Evolutionary conservation across 345 rosid species (phyloP), one percentile per base, ranked within the genome.

Genomic region (Ailanthus altissimus): DNA sequence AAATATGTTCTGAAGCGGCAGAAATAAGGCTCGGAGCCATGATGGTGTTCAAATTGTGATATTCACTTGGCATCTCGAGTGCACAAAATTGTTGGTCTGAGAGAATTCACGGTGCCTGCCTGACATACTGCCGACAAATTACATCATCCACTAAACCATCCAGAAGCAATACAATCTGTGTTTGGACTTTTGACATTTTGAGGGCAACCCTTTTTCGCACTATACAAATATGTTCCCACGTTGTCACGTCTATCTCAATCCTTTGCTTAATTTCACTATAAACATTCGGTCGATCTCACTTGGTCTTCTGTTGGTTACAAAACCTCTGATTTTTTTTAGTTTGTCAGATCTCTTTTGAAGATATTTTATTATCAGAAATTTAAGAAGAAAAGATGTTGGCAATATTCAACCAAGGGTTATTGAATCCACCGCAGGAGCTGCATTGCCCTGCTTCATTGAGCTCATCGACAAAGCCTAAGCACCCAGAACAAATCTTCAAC

Each of bases 381-480:
- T 32, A 51, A 49, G 36, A 72, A 45, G 26, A 8, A 58, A 84
- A 79, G 72, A 92, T 92, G 97, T 81, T 92, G 87, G 90, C 89
- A 2, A 82, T 92, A 72, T 89, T 92, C 89, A 89, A 82, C 74
- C 84, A 89, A 76, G 87, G 75, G 0, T 45, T 90, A 25, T 88
- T 88, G 73, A 81, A 85, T 70, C 88, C 94, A 20, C 97, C 97
- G 0, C 69, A 82, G 74, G 97, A 92, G 89, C 88, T 92, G 45
- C 81, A 84, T 51, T 83, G 97, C 71, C 91, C 92, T 6, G 86
- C 84, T 72, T 81, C 87, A 1, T 38, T 76, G 47, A 59, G 23
- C 16, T 79, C 83, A 11, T 63, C 86, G 0, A 74, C 49, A 50
- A 75, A 75, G 45, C 82, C 89, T 0, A 84, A 87, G 83, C 81